Base-by-base conservation (phyloP, 345 rosid species). In the Dovyalis caffra region DNA sequence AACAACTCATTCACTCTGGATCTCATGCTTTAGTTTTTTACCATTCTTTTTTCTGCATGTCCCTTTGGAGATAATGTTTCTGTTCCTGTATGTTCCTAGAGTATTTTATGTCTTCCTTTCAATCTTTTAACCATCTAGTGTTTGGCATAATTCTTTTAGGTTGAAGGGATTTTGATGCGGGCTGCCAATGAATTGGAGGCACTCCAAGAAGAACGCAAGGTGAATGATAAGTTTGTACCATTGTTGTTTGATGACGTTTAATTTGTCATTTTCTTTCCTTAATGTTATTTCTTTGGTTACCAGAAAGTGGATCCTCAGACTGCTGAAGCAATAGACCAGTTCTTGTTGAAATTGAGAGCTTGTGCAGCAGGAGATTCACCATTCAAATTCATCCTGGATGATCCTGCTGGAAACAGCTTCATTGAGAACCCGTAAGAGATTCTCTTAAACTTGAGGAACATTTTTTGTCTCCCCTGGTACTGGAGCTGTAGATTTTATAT, bases 401-500 rank as follows among this genome's bases (percentile, higher is more conserved):
- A 95, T 86, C 95, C 97, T 69, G 83, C 97, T 68, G 99, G 99
- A 76, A 95, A 95, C 85, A 89, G 99, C 87, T 95, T 95, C 81
- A 83, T 95, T 70, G 99, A 95, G 80, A 95, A 92, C 71, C 99
- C 87, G 98, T 95, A 89, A 91, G 97, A 47, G 69, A 64, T 21
- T 33, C 34, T 7, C 40, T 43, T 43, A 43, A 43, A 43, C 47
- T 43, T 43, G 16, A 43, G 47, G n/a, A n/a, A n/a, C 47, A 12
- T 43, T 12, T 43, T 15, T 43, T 43, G 16, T 12, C 18, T 43
- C 47, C 47, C 0, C 14, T 0, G 0, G 47, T 43, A 43, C 47
- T 11, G 47, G 47, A 43, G 3, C 47, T 43, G 4, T 12, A 12
- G 0, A 35, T n/a, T n/a, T n/a, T 43, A 40, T 43, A 11, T 43